These are phyloP conservation scores for Nakaseomyces delphensis DNA, from an alignment of 1,139 yeast species.

Conservation along the genomic window DNA sequence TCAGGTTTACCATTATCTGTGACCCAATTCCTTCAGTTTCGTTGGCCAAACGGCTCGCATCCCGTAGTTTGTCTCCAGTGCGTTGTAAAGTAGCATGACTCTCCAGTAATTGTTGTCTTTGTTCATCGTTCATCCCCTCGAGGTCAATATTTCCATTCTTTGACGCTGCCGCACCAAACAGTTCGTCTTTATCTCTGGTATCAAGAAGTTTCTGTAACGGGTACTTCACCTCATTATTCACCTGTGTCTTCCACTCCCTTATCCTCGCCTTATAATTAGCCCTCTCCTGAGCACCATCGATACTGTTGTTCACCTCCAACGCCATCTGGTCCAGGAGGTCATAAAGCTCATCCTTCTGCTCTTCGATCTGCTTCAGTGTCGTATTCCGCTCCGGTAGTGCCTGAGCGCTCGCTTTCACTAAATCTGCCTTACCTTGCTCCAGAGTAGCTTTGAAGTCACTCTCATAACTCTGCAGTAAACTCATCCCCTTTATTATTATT, in stretches of 20 bases:
- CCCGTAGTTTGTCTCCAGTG: slow-evolving; percentile 73
- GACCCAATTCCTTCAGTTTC: slow-evolving; percentile 94
- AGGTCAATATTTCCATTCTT: slow-evolving; percentile 8
- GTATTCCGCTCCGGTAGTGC: slow-evolving; percentile 21
- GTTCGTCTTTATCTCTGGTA: slow-evolving; percentile 22
- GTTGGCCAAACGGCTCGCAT: slow-evolving; percentile 80
- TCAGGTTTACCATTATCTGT: slow-evolving; percentile 74
- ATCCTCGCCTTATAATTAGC: slow-evolving; percentile 24
- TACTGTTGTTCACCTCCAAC: slow-evolving; percentile 27
- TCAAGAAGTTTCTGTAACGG: slow-evolving; percentile 26
- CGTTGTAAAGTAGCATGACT: slow-evolving; percentile 79
- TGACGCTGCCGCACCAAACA: slow-evolving; percentile 18
- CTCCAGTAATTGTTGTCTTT: slow-evolving; percentile 70
- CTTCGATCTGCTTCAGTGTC: slow-evolving; percentile 24
- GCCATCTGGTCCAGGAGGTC: slow-evolving; percentile 32
- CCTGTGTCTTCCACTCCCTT: slow-evolving; percentile 25
- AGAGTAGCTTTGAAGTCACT: slow-evolving; percentile 28
- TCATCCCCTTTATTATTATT: neutral
- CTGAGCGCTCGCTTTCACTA: slow-evolving; percentile 20
- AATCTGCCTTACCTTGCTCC: slow-evolving; percentile 20
- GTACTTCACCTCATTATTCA: slow-evolving; percentile 19
- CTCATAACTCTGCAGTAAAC: slow-evolving; percentile 24
- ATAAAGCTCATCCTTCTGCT: slow-evolving; percentile 27
- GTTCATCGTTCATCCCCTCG: slow-evolving; percentile 45
- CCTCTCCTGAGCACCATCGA: slow-evolving; percentile 19